Base-by-base conservation (phyloP, 176 grass and related monocot genomes). In the Musa itinerans region DNA sequence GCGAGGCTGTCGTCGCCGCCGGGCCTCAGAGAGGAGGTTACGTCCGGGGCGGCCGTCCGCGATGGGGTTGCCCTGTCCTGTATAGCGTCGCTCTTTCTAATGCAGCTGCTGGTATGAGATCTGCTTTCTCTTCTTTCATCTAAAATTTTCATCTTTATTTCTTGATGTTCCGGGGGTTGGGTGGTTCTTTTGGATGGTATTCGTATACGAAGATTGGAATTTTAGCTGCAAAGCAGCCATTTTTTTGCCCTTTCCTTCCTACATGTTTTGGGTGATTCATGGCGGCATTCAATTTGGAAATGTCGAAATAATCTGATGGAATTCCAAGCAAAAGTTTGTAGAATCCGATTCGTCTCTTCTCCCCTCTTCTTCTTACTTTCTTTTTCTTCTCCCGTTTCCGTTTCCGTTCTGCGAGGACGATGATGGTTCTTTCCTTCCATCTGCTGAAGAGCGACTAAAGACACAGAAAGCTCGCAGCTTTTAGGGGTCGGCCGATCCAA, bases 61-160 rank as follows among this genome's bases (percentile, higher is more conserved):
- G 71, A 53, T 66, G 52, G 57, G 10, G 24, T 12, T 0, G 72
- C 69, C 55, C 80, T 83, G 77, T 80, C 73, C 76, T 87, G 78
- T 91, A 91, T 86, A 89, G 82, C 68, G 74, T 84, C 85, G 69
- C 23, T 87, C 19, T 83, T 68, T 59, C 84, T 83, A 70, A 68
- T 79, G 66, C 79, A 85, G 50, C 79, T 73, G 69, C 78, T 91
- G 86, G 82, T 89, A 91, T 89, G 95, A 93, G 80, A 87, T 87
- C 50, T 71, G 78, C 16, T 8, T 69, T 82, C 78, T 75, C n/a
- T 53, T 80, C 24, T 63, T 43, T 43, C 34, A 43, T 27, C 59
- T 81, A 70, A 74, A 29, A 65, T 88, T 88, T 85, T 68, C 1
- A 71, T 78, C 52, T 87, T 83, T 17, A 68, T 55, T 85, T 71